Conservation (phyloP, 2,329 filamentous ascomycete species). For the Sporothrix dimorphospora region DNA sequence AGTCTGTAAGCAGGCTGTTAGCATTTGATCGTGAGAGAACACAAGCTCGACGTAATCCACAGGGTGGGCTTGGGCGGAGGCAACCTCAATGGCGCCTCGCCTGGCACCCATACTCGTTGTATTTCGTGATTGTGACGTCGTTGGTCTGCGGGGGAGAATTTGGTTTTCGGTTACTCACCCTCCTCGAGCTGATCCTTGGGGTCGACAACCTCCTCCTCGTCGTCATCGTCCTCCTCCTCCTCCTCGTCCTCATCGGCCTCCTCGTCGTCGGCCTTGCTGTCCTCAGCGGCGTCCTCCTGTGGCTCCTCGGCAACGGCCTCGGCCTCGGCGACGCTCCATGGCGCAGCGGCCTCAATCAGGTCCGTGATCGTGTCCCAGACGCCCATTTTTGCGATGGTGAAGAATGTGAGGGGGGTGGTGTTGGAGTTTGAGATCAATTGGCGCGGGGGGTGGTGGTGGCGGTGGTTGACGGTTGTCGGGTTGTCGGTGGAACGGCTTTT, state of each 20-base stretch:
- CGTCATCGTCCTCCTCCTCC: conserved; percentile 81
- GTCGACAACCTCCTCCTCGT: conserved; percentile 82
- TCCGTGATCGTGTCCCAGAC: conserved; percentile 68
- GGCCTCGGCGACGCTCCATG: conserved; percentile 66
- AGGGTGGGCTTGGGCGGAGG: background rate
- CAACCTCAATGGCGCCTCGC: background rate
- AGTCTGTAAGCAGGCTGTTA: conserved; percentile 63
- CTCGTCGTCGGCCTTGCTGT: conserved; percentile 60
- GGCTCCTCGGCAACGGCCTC: conserved; percentile 61
- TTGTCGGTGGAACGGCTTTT: conserved; percentile 24
- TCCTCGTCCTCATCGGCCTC: conserved; percentile 62
- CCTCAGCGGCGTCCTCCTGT: conserved; percentile 60
- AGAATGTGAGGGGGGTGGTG: background rate
- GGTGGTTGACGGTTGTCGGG: no score
- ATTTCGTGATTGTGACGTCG: background rate
- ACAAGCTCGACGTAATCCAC: background rate
- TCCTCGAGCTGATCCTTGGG: conserved; percentile 87
- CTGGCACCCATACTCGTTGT: background rate
- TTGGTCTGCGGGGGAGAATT: conserved; percentile 19
- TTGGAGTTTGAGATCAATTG: background rate
- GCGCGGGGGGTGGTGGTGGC: background rate
- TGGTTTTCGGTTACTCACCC: conserved; percentile 57
- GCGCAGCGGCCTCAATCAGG: conserved; percentile 65
- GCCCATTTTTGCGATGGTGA: conserved; percentile 53
- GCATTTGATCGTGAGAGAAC: background rate